Evolutionary conservation across 495 filamentous ascomycete genomes (phyloP).

Genomic region (Extremus antarcticus): DNA sequence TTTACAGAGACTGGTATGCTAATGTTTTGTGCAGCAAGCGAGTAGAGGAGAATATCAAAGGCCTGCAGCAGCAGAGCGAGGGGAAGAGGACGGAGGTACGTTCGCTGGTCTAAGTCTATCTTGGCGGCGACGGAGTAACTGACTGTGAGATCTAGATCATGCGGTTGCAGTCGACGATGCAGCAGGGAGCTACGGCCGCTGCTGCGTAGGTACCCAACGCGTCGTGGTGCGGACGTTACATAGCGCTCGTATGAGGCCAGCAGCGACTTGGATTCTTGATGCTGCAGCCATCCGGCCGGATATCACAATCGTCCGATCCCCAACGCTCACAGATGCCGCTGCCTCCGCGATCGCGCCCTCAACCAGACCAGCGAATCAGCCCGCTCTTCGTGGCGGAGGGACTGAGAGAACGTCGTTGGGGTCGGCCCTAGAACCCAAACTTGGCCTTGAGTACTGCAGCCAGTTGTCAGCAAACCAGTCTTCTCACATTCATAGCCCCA

Average conservation of each 20-base stretch:
- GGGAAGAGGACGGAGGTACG: conserved; percentile 62
- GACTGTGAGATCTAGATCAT: not conserved
- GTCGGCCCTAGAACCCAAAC: conserved; percentile 9
- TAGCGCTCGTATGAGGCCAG: not conserved
- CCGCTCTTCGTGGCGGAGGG: too few species aligned
- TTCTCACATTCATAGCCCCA: not conserved
- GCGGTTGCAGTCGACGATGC: not conserved
- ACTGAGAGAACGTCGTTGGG: too few species aligned
- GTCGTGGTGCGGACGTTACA: not conserved
- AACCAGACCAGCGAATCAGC: too few species aligned
- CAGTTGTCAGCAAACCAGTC: not conserved
- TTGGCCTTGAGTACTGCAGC: conserved; percentile 13
- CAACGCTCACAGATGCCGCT: too few species aligned
- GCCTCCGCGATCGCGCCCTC: too few species aligned
- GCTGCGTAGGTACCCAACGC: not conserved
- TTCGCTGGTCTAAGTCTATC: too few species aligned
- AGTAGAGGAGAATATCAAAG: conserved; percentile 69
- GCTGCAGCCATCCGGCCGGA: too few species aligned
- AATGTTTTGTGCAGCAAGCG: conserved; percentile 49
- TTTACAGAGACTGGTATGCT: not conserved
- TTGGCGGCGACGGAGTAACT: not conserved
- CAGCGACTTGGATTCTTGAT: too few species aligned
- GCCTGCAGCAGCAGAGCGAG: conserved; percentile 70
- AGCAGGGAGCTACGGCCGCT: not conserved
- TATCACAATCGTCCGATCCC: too few species aligned